phyloP scores from a whole-genome alignment of 805 yeast genomes.

The Candida chauliodis region DNA sequence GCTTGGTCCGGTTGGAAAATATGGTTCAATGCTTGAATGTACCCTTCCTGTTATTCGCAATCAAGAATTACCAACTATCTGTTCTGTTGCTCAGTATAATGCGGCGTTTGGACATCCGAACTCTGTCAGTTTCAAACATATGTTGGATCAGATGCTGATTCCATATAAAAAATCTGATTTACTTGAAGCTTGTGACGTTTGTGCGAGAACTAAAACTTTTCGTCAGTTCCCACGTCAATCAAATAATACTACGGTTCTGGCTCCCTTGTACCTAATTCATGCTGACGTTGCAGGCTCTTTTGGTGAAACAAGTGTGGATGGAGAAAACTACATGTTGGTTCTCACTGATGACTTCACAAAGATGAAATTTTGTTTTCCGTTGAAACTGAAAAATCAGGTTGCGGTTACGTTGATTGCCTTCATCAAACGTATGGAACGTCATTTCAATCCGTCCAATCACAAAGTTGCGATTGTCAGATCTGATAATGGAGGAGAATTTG shows the following conservation, averaged over 20 bases:
- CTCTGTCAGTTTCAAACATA: not conserved
- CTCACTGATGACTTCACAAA: constrained; percentile 4
- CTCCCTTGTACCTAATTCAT: not conserved
- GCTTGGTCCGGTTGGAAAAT: not conserved
- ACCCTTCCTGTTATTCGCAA: not conserved
- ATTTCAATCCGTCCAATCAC: not conserved
- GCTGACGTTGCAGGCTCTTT: constrained; percentile 1
- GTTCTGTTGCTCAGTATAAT: not conserved
- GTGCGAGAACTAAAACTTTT: not conserved
- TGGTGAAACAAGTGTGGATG: not conserved
- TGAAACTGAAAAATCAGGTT: not conserved
- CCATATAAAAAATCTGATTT: not conserved
- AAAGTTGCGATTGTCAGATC: constrained; percentile 11
- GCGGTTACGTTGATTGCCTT: constrained; percentile 1
- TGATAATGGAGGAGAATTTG: constrained; percentile 6
- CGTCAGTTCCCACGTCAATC: not conserved
- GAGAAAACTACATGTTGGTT: not conserved
- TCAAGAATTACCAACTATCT: not conserved
- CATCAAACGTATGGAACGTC: constrained; percentile 1
- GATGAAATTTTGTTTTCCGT: not conserved
- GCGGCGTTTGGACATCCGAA: not conserved
- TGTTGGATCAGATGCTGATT: not conserved
- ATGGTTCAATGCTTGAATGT: not conserved
- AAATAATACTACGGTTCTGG: not conserved
- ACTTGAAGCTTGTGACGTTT: not conserved